Conservation (phyloP, 371 early-diverging fungal species). For the Neoconidiobolus thromboides region DNA sequence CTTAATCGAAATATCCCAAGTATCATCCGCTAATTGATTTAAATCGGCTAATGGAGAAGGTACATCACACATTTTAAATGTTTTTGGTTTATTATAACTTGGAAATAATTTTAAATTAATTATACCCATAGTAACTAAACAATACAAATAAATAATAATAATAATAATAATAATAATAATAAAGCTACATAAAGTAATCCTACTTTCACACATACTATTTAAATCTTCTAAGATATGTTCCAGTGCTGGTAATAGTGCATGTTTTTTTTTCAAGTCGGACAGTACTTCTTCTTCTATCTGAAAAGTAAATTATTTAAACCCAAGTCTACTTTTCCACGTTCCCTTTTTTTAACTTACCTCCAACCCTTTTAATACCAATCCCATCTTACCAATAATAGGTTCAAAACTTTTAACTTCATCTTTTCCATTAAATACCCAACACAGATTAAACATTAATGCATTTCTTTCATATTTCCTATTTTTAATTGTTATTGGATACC, state of each 20-base stretch:
- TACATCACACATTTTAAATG: conserved; percentile 61
- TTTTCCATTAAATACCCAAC: conserved; percentile 70
- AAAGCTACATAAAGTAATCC: conserved; percentile 56
- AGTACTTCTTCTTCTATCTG: conserved; percentile 58
- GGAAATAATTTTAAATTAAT: conserved; percentile 77
- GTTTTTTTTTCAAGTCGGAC: conserved; percentile 10
- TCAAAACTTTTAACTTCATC: conserved; percentile 57
- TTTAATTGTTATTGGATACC: conserved; percentile 54
- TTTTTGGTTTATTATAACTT: conserved; percentile 47
- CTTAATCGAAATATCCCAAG: conserved; percentile 72
- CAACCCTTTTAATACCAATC: conserved; percentile 44
- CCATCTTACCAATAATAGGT: conserved; percentile 62
- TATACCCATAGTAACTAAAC: conserved; percentile 30
- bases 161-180: too few relatives aligned
- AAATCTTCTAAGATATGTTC: conserved; percentile 72
- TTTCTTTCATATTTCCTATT: conserved; percentile 56
- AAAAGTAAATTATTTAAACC: background rate
- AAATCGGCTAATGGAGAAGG: conserved; percentile 58
- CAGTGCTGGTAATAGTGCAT: conserved; percentile 48
- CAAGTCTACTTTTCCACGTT: too few relatives aligned
- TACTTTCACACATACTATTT: conserved; percentile 69
- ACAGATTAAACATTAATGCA: conserved; percentile 70
- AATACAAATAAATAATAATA: too few relatives aligned
- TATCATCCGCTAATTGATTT: conserved; percentile 35
- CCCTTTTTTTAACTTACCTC: conserved; percentile 26